Evolutionary conservation across 1,284 basidiomycete genomes (phyloP).

Genomic region (Puccinia hordei): DNA sequence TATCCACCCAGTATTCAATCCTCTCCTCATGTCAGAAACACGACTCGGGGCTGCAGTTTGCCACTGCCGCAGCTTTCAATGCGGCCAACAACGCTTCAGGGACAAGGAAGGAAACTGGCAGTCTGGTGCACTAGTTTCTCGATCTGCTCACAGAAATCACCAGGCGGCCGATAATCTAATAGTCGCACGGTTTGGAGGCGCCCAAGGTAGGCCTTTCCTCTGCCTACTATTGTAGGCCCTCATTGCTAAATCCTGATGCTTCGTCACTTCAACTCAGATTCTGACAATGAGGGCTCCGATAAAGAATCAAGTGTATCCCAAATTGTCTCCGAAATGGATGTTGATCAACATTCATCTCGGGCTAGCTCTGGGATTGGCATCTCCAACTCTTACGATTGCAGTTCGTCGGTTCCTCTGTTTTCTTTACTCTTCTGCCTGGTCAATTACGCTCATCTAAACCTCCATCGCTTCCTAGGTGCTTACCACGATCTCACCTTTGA

Average conservation of each 20-base stretch:
- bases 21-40: conserved; percentile 11
- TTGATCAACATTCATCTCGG: no score
- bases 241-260: neutral
- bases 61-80: conserved; percentile 1
- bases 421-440: neutral
- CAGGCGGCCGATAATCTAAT: neutral
- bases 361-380: no score
- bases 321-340: no score
- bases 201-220: neutral
- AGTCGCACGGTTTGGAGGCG: neutral
- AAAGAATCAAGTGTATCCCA: neutral
- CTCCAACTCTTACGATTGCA: neutral
- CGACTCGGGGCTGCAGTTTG: neutral
- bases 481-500: conserved; percentile 2
- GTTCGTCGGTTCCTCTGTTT: neutral
- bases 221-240: neutral
- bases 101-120: neutral
- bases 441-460: neutral
- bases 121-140: neutral
- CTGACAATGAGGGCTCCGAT: neutral
- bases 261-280: neutral
- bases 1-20: no score
- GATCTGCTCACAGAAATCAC: neutral
- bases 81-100: neutral
- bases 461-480: conserved; percentile 1